Conservation (phyloP, 2,329 filamentous ascomycete genomes). For the Monosporascus sp. region DNA sequence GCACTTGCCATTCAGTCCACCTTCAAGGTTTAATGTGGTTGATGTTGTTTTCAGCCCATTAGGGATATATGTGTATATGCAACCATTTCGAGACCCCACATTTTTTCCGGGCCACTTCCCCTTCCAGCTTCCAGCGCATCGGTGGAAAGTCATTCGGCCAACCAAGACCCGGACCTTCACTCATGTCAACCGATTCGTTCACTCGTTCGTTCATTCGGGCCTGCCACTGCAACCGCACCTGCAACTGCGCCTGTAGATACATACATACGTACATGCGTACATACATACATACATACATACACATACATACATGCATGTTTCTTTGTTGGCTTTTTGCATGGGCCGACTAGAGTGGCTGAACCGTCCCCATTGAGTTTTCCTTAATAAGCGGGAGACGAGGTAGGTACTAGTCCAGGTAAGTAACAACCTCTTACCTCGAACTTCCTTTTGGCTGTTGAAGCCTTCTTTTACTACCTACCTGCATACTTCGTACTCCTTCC, state of each 20-base stretch:
- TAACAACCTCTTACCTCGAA: not conserved
- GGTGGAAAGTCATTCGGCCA: not conserved
- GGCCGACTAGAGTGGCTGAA: no score
- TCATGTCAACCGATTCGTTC: not conserved
- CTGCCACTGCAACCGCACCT: no score
- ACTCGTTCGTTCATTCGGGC: no score
- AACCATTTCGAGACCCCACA: not conserved
- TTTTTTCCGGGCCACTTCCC: not conserved
- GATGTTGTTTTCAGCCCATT: not conserved
- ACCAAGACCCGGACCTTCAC: not conserved
- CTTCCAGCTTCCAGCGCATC: not conserved
- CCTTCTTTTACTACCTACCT: not conserved
- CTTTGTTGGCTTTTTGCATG: no score
- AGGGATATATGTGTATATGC: no score
- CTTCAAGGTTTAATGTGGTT: not conserved
- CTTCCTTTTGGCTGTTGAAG: not conserved
- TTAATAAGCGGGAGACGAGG: no score
- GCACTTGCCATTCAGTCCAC: not conserved
- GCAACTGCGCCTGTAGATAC: no score
- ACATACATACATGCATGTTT: no score
- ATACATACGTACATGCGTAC: no score
- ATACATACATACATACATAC: no score
- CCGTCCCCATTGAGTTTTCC: not conserved
- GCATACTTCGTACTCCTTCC: not conserved
- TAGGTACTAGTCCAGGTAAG: no score